Percentiles rank a stretch among this genome's conserved stretches.
These are phyloP conservation scores for Plasmodium gonderi DNA, from an alignment of 169 alveolate genomes.

Conservation along the genomic window DNA sequence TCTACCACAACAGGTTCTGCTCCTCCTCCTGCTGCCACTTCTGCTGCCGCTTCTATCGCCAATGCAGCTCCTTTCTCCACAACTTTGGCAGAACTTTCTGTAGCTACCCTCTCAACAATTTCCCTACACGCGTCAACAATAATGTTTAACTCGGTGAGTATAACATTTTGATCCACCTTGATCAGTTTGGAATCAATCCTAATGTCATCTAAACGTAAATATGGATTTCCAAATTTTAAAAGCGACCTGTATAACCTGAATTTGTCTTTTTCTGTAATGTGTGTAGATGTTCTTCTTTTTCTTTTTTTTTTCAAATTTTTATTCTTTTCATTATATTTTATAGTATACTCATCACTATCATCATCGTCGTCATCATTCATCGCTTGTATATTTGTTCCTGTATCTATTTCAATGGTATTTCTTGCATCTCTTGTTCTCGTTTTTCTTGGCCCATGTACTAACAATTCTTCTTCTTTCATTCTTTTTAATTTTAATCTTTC, in stretches of 20 bases:
- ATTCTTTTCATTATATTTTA: constrained; percentile 36
- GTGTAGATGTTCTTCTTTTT: constrained; percentile 79
- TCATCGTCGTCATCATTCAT: constrained; percentile 42
- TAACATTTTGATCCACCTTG: constrained; percentile 83
- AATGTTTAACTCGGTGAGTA: constrained; percentile 84
- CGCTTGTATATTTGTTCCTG: not conserved
- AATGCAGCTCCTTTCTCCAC: constrained; percentile 4
- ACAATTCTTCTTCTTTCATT: constrained; percentile 84
- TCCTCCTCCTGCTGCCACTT: constrained; percentile 7
- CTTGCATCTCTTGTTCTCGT: constrained; percentile 83
- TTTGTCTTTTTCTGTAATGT: constrained; percentile 83
- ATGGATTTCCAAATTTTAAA: constrained; percentile 88
- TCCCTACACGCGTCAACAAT: constrained; percentile 82
- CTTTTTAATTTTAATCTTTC: constrained; percentile 88
- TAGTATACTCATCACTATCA: constrained; percentile 68
- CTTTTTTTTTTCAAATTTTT: constrained; percentile 69
- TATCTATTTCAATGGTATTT: not conserved
- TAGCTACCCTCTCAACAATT: constrained; percentile 73
- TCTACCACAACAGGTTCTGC: constrained; percentile 29
- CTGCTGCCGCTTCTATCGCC: constrained; percentile 24
- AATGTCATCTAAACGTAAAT: constrained; percentile 86
- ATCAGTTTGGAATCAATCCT: constrained; percentile 84
- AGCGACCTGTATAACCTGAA: constrained; percentile 86
- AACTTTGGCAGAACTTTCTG: constrained; percentile 68
- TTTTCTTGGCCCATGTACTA: constrained; percentile 91